Base-by-base conservation (phyloP, 805 yeast species). In the Starmerella bombicola region DNA sequence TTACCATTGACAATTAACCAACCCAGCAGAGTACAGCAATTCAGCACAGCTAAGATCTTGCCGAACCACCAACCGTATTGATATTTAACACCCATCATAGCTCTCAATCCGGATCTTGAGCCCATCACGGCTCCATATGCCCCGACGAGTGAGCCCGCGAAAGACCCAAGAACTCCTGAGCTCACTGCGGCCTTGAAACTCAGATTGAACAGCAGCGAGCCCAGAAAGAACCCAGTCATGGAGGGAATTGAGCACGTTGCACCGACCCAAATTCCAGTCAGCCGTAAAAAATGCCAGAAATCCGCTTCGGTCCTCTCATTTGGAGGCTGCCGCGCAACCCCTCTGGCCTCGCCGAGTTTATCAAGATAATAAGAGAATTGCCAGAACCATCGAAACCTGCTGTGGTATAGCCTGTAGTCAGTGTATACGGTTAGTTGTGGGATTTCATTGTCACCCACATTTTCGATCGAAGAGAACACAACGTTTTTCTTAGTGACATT, bases 1-100 rank as follows among this genome's bases (percentile, higher is more conserved):
- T 83, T 91, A 50, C 80, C 73, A 56, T 82, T 83, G n/a, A 83
- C 85, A 26, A 84, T 77, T n/a, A 88, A 74, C 95, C 95, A 84
- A n/a, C 95, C 95, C 51, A 81, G 57, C 13, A 79, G 78, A 37
- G 94, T 93, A 32, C 80, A 59, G 43, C 80, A 74, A 33, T 82
- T 71, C 29, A 80, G 72, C 31, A 84, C 58, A 4, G 83, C 76
- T 35, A 82, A 80, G 40, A 82, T 64, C 57, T 80, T 78, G 30
- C 84, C 85, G 49, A 77, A 74, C 78, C 79, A 80, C 76, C 86
- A 78, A 1, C 95, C 95, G 57, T 83, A 84, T 35, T 82, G 63
- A 51, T 69, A 82, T 47, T 93, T 67, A 1, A 85, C 78, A 18
- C 81, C 70, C 8, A 83, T 86, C 85, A 84, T 80, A 55, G 84